These are phyloP conservation scores for Fusarium sp. DNA, from an alignment of 2,329 filamentous ascomycete genomes.

Conservation along the genomic window DNA sequence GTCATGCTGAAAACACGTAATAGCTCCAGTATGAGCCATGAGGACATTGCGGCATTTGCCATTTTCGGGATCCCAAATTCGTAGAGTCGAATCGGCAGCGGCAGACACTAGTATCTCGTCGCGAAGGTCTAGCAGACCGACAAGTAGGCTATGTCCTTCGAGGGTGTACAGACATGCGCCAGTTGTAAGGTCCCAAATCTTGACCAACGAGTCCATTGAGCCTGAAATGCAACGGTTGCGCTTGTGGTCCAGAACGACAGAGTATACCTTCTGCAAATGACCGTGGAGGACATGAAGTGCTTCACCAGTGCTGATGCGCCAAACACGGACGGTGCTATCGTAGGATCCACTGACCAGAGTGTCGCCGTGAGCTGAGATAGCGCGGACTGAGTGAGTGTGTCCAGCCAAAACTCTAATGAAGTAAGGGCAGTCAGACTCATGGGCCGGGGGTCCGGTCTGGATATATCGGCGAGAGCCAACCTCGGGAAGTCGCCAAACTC, in stretches of 20 bases:
- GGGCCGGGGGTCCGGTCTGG: constrained; percentile 79
- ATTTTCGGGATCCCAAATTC: constrained; percentile 96
- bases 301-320: constrained; percentile 97
- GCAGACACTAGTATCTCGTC: constrained; percentile 93
- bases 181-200: constrained; percentile 94
- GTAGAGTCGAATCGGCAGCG: constrained; percentile 91
- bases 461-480: constrained; percentile 81
- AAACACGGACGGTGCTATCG: constrained; percentile 93
- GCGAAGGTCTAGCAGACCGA: constrained; percentile 89
- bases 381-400: constrained; percentile 92
- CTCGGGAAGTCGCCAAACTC: constrained; percentile 93
- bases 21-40: constrained; percentile 94
- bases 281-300: constrained; percentile 84
- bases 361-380: constrained; percentile 93
- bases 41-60: constrained; percentile 91
- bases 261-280: constrained; percentile 94
- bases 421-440: constrained; percentile 87
- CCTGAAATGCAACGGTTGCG: constrained; percentile 97
- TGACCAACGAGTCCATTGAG: constrained; percentile 97
- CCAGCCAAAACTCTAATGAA: constrained; percentile 89
- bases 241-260: constrained; percentile 90
- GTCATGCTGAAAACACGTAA: constrained; percentile 99
- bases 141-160: constrained; percentile 91
- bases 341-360: constrained; percentile 98
- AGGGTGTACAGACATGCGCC: constrained; percentile 88